Percentiles rank a stretch among this genome's conserved stretches.
These are phyloP conservation scores for Geotrichum citri-aurantii DNA, from an alignment of 1,139 yeast species.

Conservation along the genomic window DNA sequence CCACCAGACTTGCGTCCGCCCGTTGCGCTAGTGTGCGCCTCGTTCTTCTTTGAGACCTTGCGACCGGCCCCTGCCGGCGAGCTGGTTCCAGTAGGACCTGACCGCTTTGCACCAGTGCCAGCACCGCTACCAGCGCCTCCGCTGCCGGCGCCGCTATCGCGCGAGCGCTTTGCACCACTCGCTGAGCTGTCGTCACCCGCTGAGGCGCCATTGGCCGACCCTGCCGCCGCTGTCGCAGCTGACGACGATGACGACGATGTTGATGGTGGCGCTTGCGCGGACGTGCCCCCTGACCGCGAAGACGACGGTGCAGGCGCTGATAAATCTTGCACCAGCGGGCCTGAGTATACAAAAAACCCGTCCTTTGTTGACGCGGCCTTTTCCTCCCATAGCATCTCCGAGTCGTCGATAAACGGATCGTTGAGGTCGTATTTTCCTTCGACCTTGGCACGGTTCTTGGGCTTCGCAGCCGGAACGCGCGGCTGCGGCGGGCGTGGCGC, in stretches of 20 bases:
- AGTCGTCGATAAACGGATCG: conserved; percentile 96
- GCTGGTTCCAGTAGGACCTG: not conserved
- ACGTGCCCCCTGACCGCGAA: not conserved
- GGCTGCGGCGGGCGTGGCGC: conserved; percentile 26
- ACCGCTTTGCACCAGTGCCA: conserved; percentile 8
- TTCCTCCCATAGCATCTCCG: conserved; percentile 88
- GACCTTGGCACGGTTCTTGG: conserved; percentile 32
- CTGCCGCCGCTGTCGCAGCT: not conserved
- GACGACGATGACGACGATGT: not conserved
- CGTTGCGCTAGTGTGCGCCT: conserved; percentile 9
- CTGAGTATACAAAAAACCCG: conserved; percentile 94
- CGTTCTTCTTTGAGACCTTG: conserved; percentile 15
- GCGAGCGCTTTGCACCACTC: conserved; percentile 14
- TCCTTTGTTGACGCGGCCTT: conserved; percentile 88
- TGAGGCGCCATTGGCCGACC: not conserved
- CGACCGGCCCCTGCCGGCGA: not conserved
- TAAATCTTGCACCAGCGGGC: conserved; percentile 66
- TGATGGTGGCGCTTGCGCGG: not conserved
- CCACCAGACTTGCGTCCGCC: conserved; percentile 2
- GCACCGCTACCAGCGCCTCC: conserved; percentile 10
- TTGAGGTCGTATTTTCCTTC: conserved; percentile 82
- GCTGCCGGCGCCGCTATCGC: conserved; percentile 4
- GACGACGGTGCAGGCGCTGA: not conserved
- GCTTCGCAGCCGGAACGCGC: conserved; percentile 12
- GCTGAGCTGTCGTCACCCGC: conserved; percentile 30